These are phyloP conservation scores for Metschnikowia sp. DNA, from an alignment of 805 yeast species.

Conservation along the genomic window DNA sequence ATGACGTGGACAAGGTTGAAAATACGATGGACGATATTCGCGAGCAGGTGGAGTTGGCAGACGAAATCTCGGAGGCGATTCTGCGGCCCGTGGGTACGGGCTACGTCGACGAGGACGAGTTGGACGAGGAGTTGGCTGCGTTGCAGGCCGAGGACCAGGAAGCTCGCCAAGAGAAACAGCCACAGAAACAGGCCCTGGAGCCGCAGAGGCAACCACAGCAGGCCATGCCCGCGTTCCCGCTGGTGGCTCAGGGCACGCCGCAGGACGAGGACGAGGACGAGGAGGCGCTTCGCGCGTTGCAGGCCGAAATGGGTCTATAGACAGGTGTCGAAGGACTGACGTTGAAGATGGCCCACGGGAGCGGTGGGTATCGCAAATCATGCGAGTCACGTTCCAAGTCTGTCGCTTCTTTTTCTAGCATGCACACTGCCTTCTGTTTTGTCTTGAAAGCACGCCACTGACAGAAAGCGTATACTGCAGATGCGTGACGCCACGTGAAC, in stretches of 20 bases:
- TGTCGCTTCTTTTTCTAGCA: too few species aligned
- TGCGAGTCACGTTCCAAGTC: too few species aligned
- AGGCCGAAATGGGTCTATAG: conserved; percentile 82
- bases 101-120: conserved; percentile 83
- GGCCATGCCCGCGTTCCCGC: conserved; percentile 43
- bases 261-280: conserved; percentile 69
- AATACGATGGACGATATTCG: conserved; percentile 97
- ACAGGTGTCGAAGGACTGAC: neutral
- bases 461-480: too few species aligned
- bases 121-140: conserved; percentile 89
- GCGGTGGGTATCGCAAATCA: too few species aligned
- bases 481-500: too few species aligned
- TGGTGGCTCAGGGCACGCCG: conserved; percentile 40
- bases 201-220: conserved; percentile 14
- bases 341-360: too few species aligned
- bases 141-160: conserved; percentile 80
- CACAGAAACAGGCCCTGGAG: conserved; percentile 1
- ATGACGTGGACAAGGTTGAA: conserved; percentile 95
- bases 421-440: too few species aligned
- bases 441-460: too few species aligned
- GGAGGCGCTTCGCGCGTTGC: conserved; percentile 73
- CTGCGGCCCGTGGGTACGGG: conserved; percentile 89
- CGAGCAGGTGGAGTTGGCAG: conserved; percentile 93
- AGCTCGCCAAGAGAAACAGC: conserved; percentile 24
- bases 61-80: conserved; percentile 94